Conservation (phyloP, 805 yeast species). For the Diddensiella transvaalensis region DNA sequence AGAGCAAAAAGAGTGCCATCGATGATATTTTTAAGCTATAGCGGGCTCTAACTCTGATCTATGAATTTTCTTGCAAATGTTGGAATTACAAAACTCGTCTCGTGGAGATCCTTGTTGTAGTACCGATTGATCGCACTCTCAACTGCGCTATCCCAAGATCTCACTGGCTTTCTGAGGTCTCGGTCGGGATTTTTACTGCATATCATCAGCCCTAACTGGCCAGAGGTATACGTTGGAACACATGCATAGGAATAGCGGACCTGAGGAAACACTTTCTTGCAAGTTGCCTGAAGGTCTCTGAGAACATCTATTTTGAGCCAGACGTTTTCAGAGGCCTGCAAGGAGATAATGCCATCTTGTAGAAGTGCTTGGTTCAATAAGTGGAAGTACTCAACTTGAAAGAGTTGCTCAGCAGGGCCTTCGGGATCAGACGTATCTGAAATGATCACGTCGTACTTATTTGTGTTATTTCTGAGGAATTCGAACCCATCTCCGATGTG, state of each 20-base stretch:
- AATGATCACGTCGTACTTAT: conserved; percentile 89
- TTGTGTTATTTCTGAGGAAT: conserved; percentile 77
- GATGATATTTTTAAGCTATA: conserved; percentile 57
- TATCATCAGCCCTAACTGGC: conserved; percentile 97
- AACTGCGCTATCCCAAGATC: conserved; percentile 56
- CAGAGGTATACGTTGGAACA: conserved; percentile 97
- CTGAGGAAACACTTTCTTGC: conserved; percentile 80
- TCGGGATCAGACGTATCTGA: conserved; percentile 98
- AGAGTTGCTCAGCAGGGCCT: conserved; percentile 93
- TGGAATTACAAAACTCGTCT: conserved; percentile 86
- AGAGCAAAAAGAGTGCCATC: conserved; percentile 53
- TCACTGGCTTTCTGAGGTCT: conserved; percentile 62
- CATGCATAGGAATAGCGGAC: conserved; percentile 87
- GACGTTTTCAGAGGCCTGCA: conserved; percentile 83
- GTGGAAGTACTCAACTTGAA: conserved; percentile 89
- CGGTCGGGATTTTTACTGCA: conserved; percentile 71
- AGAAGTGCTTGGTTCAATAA: conserved; percentile 84
- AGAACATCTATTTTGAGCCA: conserved; percentile 87
- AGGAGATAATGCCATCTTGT: conserved; percentile 84
- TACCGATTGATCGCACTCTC: conserved; percentile 68
- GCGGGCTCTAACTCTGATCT: background rate
- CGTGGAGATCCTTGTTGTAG: conserved; percentile 79
- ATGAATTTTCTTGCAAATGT: conserved; percentile 72
- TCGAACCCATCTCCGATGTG: conserved; percentile 98
- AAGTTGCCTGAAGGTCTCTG: conserved; percentile 72